Conservation (phyloP, 129 eudicot genomes). For the Flaveria sonorensis region DNA sequence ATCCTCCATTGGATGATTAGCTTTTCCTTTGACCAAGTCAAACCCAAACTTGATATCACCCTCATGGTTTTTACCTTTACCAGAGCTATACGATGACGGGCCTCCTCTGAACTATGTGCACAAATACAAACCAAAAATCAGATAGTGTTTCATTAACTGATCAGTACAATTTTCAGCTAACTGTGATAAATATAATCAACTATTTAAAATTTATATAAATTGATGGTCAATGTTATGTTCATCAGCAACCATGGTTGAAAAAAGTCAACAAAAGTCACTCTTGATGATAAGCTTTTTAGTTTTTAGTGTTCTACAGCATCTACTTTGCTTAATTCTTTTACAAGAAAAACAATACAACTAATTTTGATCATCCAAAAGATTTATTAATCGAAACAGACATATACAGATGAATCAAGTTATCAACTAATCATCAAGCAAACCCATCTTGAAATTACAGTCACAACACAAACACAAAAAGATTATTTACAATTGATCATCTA, state of each 20-base stretch:
- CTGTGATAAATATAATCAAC: neutral
- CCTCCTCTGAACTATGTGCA: slow-evolving; percentile 43
- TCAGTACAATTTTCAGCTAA: neutral
- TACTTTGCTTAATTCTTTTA: neutral
- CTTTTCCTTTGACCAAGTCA: slow-evolving; percentile 72
- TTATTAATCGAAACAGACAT: slow-evolving; percentile 1
- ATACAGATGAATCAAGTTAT: neutral
- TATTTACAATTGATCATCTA: slow-evolving; percentile 22
- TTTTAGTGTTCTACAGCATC: slow-evolving; percentile 6
- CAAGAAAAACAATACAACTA: no score
- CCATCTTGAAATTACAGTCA: slow-evolving; percentile 5
- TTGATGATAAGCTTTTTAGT: neutral
- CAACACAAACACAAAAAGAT: neutral
- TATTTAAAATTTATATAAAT: neutral
- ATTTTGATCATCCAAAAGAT: neutral
- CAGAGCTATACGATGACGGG: slow-evolving; percentile 47
- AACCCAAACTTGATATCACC: slow-evolving; percentile 58
- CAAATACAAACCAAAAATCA: slow-evolving; percentile 9
- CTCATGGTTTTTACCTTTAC: slow-evolving; percentile 60
- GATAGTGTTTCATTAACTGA: neutral
- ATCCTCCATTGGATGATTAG: slow-evolving; percentile 80
- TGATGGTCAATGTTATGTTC: neutral
- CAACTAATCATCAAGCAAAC: slow-evolving; percentile 12
- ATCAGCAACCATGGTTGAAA: neutral
- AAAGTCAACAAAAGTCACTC: slow-evolving; percentile 22